Evolutionary conservation across 495 filamentous ascomycete genomes (phyloP).

Genomic region (Staphylotrichum longicolle): DNA sequence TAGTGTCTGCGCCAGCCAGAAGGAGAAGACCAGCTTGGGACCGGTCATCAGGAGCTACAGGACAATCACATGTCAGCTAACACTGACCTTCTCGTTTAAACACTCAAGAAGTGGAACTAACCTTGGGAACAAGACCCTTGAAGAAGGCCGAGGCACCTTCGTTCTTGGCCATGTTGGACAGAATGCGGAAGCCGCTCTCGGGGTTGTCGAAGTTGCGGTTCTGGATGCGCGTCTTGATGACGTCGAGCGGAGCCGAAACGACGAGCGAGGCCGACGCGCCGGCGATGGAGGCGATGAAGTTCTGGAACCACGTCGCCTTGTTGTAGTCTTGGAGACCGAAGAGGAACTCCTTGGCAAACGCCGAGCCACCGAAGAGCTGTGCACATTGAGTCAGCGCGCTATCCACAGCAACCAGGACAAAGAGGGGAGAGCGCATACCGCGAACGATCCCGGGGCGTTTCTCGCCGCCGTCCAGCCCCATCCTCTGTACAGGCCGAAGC

Average conservation of each 20-base stretch:
- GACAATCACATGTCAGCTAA: background rate
- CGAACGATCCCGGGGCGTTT: conserved; percentile 96
- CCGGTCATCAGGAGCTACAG: conserved; percentile 90
- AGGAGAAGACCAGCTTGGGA: conserved; percentile 97
- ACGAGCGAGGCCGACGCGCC: conserved; percentile 89
- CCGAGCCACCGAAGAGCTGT: conserved; percentile 94
- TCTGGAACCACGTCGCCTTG: conserved; percentile 88
- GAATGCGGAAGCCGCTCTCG: conserved; percentile 86
- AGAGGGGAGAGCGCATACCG: conserved; percentile 56
- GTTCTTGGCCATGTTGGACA: conserved; percentile 81
- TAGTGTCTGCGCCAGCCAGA: conserved; percentile 96
- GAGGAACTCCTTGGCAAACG: conserved; percentile 97
- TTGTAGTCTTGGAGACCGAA: conserved; percentile 90
- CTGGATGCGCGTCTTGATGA: conserved; percentile 99
- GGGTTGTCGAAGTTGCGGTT: conserved; percentile 99
- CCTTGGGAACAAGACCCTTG: conserved; percentile 94
- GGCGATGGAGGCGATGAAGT: conserved; percentile 94
- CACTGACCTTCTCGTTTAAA: background rate
- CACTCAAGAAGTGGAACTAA: conserved; percentile 24
- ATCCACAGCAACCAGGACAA: background rate
- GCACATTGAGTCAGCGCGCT: conserved; percentile 5
- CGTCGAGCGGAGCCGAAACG: conserved; percentile 92
- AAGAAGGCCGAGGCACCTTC: conserved; percentile 89
- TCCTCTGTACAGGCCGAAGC: conserved; percentile 91
- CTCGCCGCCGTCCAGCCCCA: conserved; percentile 97